Percentiles rank a stretch among this genome's conserved stretches.
Conservation (phyloP, 768 basidiomycete genomes). For the Leccinellum rugosiceps region DNA sequence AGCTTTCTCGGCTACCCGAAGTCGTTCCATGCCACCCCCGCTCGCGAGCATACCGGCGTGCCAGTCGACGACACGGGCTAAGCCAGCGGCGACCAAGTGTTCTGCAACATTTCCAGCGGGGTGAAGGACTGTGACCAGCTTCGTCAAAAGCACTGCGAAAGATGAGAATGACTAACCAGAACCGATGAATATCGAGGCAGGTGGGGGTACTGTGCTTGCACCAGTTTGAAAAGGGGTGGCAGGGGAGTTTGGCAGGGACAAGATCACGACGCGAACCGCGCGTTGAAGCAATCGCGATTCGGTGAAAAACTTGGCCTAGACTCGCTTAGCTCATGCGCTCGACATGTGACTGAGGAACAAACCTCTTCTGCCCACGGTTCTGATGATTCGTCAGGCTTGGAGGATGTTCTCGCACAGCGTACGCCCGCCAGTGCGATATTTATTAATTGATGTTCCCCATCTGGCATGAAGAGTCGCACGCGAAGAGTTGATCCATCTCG, state of each 20-base stretch:
- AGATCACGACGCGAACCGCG: slow-evolving; percentile 68
- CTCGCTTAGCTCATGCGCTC: slow-evolving; percentile 2
- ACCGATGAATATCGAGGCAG: slow-evolving; percentile 88
- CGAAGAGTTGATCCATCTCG: slow-evolving; percentile 90
- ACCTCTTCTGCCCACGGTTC: slow-evolving; percentile 93
- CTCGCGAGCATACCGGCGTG: slow-evolving; percentile 92
- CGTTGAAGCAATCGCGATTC: slow-evolving; percentile 85
- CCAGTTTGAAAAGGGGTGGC: slow-evolving; percentile 78
- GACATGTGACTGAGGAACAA: slow-evolving; percentile 18
- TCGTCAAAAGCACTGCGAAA: not conserved
- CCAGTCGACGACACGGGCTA: slow-evolving; percentile 95
- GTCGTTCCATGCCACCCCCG: slow-evolving; percentile 80
- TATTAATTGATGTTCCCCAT: slow-evolving; percentile 85
- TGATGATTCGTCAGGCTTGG: slow-evolving; percentile 70
- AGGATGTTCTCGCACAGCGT: slow-evolving; percentile 65
- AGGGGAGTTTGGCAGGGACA: slow-evolving; percentile 76
- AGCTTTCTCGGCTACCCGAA: slow-evolving; percentile 77
- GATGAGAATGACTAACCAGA: slow-evolving; percentile 46
- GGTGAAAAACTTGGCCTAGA: slow-evolving; percentile 88
- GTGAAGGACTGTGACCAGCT: slow-evolving; percentile 58
- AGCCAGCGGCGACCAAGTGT: slow-evolving; percentile 75
- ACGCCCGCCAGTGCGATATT: slow-evolving; percentile 85
- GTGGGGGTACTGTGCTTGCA: slow-evolving; percentile 50
- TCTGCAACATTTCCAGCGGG: slow-evolving; percentile 95
- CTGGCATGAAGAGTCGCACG: slow-evolving; percentile 82